Base-by-base conservation (phyloP, 495 filamentous ascomycete genomes). In the Penicillium riverlandense region DNA sequence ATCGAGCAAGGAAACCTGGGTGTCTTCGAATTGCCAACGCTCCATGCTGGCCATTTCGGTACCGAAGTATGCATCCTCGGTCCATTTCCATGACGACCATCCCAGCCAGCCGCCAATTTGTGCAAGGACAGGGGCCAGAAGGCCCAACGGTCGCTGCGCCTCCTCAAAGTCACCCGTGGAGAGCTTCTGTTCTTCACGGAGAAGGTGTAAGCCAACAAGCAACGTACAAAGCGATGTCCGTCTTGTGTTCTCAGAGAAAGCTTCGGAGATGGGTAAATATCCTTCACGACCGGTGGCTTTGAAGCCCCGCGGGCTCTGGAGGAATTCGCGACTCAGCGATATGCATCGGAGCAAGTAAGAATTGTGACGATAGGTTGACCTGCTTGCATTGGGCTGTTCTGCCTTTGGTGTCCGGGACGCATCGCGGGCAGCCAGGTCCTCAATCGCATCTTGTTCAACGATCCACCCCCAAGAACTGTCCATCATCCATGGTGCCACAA, bases 161-260 rank as follows among this genome's bases (percentile, higher is more conserved):
- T 72, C 67, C 45, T 84, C 75, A 0, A 72, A 68, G 15, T 78
- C 69, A 13, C 80, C 73, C 27, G 80, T 78, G 38, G 86, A 82
- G 6, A 98, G 78, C 57, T 94, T 96, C 49, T 85, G 78, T 53
- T 98, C 92, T 58, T 98, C 91, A 2, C 84, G 72, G 4, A 95
- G 60, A 7, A 97, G 74, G 61, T 97, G 94, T 15, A 98, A 73
- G 11, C 79, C 82, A 39, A 92, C 69, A 8, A 96, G 68, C 2
- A 91, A 70, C 38, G 80, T 82, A 46, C 78, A 77, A 33, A 88
- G 69, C 29, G 78, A 74, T 40, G 70, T 76, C 14, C 75, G 74
- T 29, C 83, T 77, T 35, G 71, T 65, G 27, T 75, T 71, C 32
- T 70, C 66, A 39, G 70, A 71, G 43, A 72, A 70, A 27, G 69